phyloP scores from a whole-genome alignment of 139 green algal genomes.

The Picochlorum costavermella region DNA sequence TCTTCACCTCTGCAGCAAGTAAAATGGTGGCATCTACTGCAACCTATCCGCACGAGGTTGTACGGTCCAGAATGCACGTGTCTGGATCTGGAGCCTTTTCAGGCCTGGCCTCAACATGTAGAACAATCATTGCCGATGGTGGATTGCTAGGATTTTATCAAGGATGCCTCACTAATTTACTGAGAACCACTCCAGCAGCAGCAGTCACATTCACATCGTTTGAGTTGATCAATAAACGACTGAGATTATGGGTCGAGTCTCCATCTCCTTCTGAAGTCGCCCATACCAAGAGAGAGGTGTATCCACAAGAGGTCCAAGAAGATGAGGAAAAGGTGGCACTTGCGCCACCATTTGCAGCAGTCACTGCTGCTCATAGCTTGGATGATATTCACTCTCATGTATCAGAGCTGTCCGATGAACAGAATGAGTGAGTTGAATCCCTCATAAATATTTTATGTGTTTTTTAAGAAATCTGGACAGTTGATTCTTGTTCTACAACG shows the following conservation, averaged over 20 bases:
- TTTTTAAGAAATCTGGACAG: conserved; percentile 1
- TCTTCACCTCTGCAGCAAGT: conserved; percentile 65
- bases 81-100: conserved; percentile 60
- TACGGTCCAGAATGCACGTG: conserved; percentile 88
- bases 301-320: background rate
- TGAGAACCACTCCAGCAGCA: conserved; percentile 90
- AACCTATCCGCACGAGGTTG: conserved; percentile 97
- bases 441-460: too few relatives aligned
- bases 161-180: conserved; percentile 84
- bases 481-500: background rate
- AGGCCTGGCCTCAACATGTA: conserved; percentile 42
- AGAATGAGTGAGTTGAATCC: background rate
- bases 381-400: background rate
- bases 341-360: conserved; percentile 8
- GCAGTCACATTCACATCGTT: conserved; percentile 96
- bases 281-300: background rate
- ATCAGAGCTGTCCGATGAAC: background rate
- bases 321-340: conserved; percentile 13
- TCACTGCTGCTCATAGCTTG: background rate
- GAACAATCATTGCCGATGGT: conserved; percentile 45
- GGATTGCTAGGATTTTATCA: conserved; percentile 64
- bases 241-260: conserved; percentile 36
- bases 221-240: conserved; percentile 77
- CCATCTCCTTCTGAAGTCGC: background rate
- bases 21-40: conserved; percentile 93